These are phyloP conservation scores for Linnemannia elongata DNA, from an alignment of 192 early-diverging fungal species.

Conservation along the genomic window DNA sequence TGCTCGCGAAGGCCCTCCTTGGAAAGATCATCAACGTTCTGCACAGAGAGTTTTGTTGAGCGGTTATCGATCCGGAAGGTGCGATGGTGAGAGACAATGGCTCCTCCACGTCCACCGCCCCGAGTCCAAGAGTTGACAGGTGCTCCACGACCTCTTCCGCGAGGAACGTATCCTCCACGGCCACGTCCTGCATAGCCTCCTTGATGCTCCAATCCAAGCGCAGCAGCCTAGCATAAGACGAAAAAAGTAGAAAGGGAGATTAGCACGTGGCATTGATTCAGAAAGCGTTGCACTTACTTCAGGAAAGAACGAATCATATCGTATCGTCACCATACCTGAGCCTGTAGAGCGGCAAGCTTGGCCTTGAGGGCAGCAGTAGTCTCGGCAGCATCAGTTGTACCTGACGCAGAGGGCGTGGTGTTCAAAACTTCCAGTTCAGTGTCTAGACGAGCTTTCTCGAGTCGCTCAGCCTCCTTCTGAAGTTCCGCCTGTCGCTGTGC, in stretches of 20 bases:
- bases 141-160: conserved; percentile 64
- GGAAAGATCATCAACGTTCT: conserved; percentile 62
- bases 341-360: conserved; percentile 72
- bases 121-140: conserved; percentile 62
- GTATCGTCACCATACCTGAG: conserved; percentile 61
- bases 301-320: background rate
- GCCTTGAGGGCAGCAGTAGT: conserved; percentile 63
- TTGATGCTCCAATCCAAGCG: conserved; percentile 35
- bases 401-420: background rate
- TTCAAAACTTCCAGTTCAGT: conserved; percentile 65
- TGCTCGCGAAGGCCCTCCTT: conserved; percentile 66
- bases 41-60: conserved; percentile 74
- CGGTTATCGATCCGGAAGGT: conserved; percentile 74
- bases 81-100: conserved; percentile 60
- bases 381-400: conserved; percentile 36
- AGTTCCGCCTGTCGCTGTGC: conserved; percentile 56
- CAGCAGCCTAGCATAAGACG: conserved; percentile 44
- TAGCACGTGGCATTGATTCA: background rate
- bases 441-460: conserved; percentile 63
- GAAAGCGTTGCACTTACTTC: background rate
- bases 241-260: background rate
- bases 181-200: conserved; percentile 56
- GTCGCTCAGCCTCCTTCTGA: conserved; percentile 37
- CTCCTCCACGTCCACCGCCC: conserved; percentile 57
- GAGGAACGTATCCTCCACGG: conserved; percentile 36